phyloP scores from a whole-genome alignment of 257 asterid genomes.

The Nicotiana obtusifolia region DNA sequence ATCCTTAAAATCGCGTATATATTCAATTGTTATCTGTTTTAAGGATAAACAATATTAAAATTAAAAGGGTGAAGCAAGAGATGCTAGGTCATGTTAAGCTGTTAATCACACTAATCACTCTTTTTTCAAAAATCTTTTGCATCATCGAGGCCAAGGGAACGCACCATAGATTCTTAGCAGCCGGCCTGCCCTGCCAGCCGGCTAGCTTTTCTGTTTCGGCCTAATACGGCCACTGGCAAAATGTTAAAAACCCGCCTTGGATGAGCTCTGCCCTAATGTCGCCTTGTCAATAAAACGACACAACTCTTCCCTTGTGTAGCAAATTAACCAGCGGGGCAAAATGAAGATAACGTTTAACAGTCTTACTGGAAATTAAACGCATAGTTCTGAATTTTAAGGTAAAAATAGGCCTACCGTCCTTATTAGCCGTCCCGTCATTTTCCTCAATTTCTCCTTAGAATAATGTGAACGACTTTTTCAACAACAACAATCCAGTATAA shows the following conservation, averaged over 20 bases:
- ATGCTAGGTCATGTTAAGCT: background rate
- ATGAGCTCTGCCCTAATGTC: background rate
- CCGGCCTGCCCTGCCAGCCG: background rate
- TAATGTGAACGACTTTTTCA: background rate
- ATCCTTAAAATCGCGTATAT: too few species aligned
- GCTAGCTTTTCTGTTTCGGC: background rate
- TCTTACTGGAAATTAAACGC: background rate
- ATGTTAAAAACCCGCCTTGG: background rate
- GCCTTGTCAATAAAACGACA: background rate
- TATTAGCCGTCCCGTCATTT: background rate
- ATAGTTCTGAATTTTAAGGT: background rate
- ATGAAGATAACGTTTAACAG: background rate
- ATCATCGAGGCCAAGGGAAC: background rate
- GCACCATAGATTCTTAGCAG: background rate
- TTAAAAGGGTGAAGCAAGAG: too few species aligned
- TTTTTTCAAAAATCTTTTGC: background rate
- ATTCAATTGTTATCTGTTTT: too few species aligned
- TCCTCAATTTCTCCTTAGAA: background rate
- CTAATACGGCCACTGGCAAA: background rate
- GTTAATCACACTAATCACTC: background rate
- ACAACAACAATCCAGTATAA: too few species aligned
- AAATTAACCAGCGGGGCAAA: background rate
- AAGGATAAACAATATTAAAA: too few species aligned
- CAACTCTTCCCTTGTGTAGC: background rate
- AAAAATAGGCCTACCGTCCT: background rate